phyloP scores from a whole-genome alignment of 208 protist species.

The Tetramitus jugosus region DNA sequence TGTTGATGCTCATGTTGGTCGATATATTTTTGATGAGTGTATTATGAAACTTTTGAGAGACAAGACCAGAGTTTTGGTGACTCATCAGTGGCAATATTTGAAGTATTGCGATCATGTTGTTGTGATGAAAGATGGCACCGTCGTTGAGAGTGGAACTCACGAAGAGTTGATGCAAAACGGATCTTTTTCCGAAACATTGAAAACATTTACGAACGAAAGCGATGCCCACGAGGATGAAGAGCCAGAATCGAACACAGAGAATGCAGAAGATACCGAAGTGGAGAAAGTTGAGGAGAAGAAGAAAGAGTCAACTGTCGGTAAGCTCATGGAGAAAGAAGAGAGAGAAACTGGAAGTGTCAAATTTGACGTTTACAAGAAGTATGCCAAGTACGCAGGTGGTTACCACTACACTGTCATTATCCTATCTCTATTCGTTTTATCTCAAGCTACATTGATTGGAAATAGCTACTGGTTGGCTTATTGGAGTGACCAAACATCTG shows the following conservation, averaged over 20 bases:
- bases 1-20: conserved; percentile 43
- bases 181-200: conserved; percentile 4
- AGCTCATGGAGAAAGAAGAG: not conserved
- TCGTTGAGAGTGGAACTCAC: not conserved
- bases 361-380: not conserved
- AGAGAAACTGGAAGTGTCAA: not conserved
- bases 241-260: not conserved
- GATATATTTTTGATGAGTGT: conserved; percentile 50
- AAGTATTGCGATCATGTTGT: conserved; percentile 36
- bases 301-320: not conserved
- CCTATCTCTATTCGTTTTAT: not conserved
- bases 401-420: not conserved
- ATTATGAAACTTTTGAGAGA: conserved; percentile 58
- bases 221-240: not conserved
- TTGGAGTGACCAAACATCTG: too few species aligned
- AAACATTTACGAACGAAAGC: not conserved
- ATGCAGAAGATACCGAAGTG: not conserved
- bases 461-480: not conserved
- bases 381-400: not conserved
- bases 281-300: not conserved
- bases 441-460: not conserved
- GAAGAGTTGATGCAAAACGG: not conserved
- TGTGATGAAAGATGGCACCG: conserved; percentile 34
- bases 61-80: conserved; percentile 63
- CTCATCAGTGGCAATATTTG: conserved; percentile 48